Conservation (phyloP, 371 early-diverging fungal species). For the Syncephalastrum racemosum region DNA sequence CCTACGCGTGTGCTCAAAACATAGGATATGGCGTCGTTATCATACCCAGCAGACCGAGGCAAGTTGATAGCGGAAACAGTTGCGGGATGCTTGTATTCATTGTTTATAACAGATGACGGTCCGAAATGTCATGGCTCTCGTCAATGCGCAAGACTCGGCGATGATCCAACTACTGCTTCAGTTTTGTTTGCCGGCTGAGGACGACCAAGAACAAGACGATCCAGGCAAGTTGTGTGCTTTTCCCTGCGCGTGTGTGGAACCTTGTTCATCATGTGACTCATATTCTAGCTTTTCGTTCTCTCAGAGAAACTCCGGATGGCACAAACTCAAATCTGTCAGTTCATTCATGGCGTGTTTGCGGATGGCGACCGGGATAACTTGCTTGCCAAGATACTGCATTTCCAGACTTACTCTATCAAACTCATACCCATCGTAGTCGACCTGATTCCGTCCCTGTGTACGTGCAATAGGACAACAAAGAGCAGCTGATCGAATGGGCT, state of each 20-base stretch:
- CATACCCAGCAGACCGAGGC: slow-evolving; percentile 26
- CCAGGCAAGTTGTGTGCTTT: slow-evolving; percentile 10
- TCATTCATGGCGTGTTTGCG: slow-evolving; percentile 56
- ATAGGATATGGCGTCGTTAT: slow-evolving; percentile 47
- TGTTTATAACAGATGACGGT: slow-evolving; percentile 30
- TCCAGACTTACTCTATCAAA: slow-evolving; percentile 58
- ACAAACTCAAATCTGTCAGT: slow-evolving; percentile 49
- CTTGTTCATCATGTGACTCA: neutral
- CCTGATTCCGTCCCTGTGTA: slow-evolving; percentile 54
- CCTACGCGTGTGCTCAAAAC: slow-evolving; percentile 40
- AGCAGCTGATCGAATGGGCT: neutral
- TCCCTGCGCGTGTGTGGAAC: neutral
- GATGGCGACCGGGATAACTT: slow-evolving; percentile 54
- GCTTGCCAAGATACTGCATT: slow-evolving; percentile 60
- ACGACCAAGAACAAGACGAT: slow-evolving; percentile 21
- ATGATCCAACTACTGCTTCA: slow-evolving; percentile 56
- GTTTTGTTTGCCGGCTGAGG: slow-evolving; percentile 12
- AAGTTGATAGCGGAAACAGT: neutral
- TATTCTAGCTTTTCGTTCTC: neutral
- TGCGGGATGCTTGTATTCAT: neutral
- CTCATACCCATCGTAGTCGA: slow-evolving; percentile 56
- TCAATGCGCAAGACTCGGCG: slow-evolving; percentile 54
- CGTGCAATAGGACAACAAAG: slow-evolving; percentile 8
- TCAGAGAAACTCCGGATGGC: slow-evolving; percentile 34
- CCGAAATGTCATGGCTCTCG: slow-evolving; percentile 48